These are phyloP conservation scores for Diaporthe citri DNA, from an alignment of 2,329 filamentous ascomycete species.

Conservation along the genomic window DNA sequence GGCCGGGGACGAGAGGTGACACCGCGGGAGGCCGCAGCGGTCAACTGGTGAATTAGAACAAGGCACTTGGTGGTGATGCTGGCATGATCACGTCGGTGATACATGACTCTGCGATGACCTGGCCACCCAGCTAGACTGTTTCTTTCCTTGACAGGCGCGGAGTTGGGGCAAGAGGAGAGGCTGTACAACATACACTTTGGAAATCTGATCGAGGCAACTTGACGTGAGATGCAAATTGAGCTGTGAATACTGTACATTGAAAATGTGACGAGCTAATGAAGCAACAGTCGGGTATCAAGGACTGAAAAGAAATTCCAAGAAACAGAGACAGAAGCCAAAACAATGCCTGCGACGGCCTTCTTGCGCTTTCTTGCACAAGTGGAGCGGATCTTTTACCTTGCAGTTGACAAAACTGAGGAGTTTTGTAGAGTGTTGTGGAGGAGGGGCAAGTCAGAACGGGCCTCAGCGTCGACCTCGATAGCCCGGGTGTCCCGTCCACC, in stretches of 20 bases:
- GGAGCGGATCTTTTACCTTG: neutral
- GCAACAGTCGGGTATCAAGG: constrained; percentile 8
- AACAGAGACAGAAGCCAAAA: too few species aligned
- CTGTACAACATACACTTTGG: neutral
- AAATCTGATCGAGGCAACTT: neutral
- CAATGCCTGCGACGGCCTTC: neutral
- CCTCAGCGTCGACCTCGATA: constrained; percentile 11
- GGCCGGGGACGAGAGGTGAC: neutral
- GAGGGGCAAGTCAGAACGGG: neutral
- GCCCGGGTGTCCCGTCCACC: constrained; percentile 18
- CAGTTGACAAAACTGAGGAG: neutral
- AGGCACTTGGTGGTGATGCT: constrained; percentile 14
- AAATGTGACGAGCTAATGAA: neutral
- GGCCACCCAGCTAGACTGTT: constrained; percentile 29
- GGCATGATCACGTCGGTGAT: constrained; percentile 11
- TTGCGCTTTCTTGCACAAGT: neutral
- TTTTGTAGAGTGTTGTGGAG: too few species aligned
- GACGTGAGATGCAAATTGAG: neutral
- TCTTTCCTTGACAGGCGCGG: constrained; percentile 31
- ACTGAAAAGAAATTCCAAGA: neutral
- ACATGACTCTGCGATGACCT: constrained; percentile 21
- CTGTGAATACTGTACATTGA: neutral
- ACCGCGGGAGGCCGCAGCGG: neutral
- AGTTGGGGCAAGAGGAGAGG: neutral
- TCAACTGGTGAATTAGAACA: neutral